phyloP scores from a whole-genome alignment of 306 rosid species.

The Acacia melanoxylon region DNA sequence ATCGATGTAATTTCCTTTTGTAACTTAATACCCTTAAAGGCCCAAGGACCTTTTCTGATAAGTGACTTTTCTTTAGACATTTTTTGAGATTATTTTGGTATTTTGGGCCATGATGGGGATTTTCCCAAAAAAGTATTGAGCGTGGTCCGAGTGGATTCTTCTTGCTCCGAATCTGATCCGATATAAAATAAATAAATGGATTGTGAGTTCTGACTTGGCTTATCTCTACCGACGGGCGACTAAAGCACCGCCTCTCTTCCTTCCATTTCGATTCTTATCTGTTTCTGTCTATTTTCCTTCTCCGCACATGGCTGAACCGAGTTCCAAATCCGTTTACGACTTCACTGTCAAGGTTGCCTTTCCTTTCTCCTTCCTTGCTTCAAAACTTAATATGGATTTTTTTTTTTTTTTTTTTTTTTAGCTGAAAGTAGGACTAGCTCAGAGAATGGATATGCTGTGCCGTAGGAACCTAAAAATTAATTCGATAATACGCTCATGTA shows the following conservation, averaged over 20 bases:
- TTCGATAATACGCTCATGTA: background rate
- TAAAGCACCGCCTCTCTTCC: background rate
- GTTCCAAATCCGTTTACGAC: constrained; percentile 54
- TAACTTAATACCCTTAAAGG: too few species aligned
- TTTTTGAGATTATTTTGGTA: too few species aligned
- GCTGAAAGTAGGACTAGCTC: background rate
- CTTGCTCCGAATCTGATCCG: too few species aligned
- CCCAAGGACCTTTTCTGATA: too few species aligned
- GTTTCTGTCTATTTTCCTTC: background rate
- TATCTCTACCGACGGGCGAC: background rate
- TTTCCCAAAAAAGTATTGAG: too few species aligned
- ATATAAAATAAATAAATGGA: too few species aligned
- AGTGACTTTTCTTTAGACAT: too few species aligned
- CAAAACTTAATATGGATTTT: background rate
- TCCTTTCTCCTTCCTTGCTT: background rate
- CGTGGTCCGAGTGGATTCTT: too few species aligned
- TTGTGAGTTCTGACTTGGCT: background rate
- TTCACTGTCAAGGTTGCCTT: constrained; percentile 50
- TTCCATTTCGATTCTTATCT: background rate
- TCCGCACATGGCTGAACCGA: constrained; percentile 37
- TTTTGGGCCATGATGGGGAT: too few species aligned
- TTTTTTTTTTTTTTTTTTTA: background rate
- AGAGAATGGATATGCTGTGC: background rate
- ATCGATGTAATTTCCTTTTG: too few species aligned
- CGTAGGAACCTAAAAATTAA: background rate